Base-by-base conservation (phyloP, 2,329 filamentous ascomycete species). In the Ceratocystiopsis sp. region DNA sequence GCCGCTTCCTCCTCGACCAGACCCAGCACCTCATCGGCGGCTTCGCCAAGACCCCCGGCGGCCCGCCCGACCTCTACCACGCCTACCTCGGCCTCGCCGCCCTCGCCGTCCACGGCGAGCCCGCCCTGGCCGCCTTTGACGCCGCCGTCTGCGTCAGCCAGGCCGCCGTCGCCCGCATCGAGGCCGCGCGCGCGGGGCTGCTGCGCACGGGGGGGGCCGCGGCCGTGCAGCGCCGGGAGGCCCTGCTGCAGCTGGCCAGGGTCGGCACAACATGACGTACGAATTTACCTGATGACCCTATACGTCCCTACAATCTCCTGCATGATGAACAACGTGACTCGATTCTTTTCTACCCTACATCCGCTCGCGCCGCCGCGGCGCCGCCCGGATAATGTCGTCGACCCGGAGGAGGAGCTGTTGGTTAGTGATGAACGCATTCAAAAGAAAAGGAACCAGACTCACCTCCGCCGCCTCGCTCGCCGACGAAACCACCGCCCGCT, bases 381-480 rank as follows among this genome's bases (percentile, higher is more conserved):
- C 91, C 42, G 85, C 84, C 48, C 89, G 80, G 60, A 98, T 96
- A 61, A 98, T 98, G 62, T 96, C 91, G 66, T 98, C 91, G 42
- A 98, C 91, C 58, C 91, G 76, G 51, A 98, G 69, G 49, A 98
- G 73, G 51, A 96, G 69, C 83, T 89, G n/a, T 8, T 14, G 38
- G 36, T 32, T 10, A 33, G 42, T 7, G 35, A 37, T 10, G 6
- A 16, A 35, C 5, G 32, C 39, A n/a, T 21, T 29, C 15, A 37
- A 16, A 11, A 2, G 37, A 9, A 29, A 33, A 11, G 19, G 18
- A 32, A 10, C n/a, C 16, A 21, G 32, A 60, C 78, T 67, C 69
- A 93, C 85, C 74, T 98, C 91, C 51, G 91, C 87, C 49, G 91
- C 91, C 65, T 98, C 91, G 46, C 85, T 93, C 18, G 91, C 91